Evolutionary conservation across 352 stramenopile species (phyloP), one percentile per base, ranked within the genome.

Genomic region (Globisporangium orthogonon): DNA sequence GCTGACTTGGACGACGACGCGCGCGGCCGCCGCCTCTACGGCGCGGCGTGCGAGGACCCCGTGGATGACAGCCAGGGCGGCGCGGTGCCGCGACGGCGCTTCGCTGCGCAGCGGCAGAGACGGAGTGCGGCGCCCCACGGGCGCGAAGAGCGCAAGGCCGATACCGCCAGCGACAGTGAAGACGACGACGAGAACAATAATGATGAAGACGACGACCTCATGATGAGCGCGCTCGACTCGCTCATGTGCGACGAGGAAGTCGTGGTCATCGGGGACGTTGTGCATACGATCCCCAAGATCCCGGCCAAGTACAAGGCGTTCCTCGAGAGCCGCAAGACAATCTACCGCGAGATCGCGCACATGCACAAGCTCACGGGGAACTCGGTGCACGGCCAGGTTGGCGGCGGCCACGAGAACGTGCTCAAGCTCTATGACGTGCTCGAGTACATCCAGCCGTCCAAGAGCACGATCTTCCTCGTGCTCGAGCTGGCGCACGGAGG

Each of bases 381-480:
- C 58, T 88, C 76, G 23, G 69, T 90, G 17, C 85, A 74, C 17
- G 82, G 84, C 1, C 69, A 79, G 37, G 57, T 95, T 67, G 80
- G 76, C 50, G 71, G 89, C 31, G 87, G 93, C n/a, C 95, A 98
- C 62, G 68, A 71, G 29, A 98, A 99, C 63, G 93, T 99, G 14
- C 76, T 98, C 40, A 88, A 98, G 71, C 69, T 99, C 4, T 98
- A 96, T 61, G 91, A 98, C 73, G 95, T 98, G 50, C 73, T 98
- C 40, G 96, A 99, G 70, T 84, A 96, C 33, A 85, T 98, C 18
- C 92, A 98, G 69, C 88, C 97, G 30, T 95, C 83, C 35, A 97
- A 97, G 70, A 93, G 81, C 50, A 97, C 89, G 3, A 93, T 98
- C 50, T 98, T 97, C 63, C 60, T 98, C 4, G 91, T 98, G 39